Base-by-base conservation (phyloP, 1,139 yeast genomes). In the Protomyces inundatus region DNA sequence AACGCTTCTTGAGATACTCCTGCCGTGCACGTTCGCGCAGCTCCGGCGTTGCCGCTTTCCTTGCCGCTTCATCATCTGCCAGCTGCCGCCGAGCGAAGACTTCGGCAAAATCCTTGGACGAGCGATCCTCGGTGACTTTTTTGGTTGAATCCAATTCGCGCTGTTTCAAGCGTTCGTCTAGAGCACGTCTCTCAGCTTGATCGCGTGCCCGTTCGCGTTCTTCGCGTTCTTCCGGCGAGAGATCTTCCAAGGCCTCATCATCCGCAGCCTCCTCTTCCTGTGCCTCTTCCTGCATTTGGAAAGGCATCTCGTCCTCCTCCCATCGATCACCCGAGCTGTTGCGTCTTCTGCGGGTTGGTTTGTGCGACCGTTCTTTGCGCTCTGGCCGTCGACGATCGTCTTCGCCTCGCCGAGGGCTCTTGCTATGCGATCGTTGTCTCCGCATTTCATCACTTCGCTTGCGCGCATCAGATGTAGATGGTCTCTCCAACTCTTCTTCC, bases 11-110 rank as follows among this genome's bases (percentile, higher is more conserved):
- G 35, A 83, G 73, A 65, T 82, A 82, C 35, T 74, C 71, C 67
- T 81, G 84, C 56, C 86, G 75, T 0, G 86, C 82, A 10, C 80
- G 70, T 34, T 73, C 69, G 52, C 86, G 74, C 37, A 83, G 73
- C 45, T 71, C 71, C 4, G 70, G 69, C 34, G 75, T 67, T 46
- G 73, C 75, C 7, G 68, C 69, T 39, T 68, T 68, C 14, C 69
- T 58, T 4, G 66, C 66, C 1, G 72, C 72, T 0, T 69, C 68
- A 33, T 70, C 69, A 4, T 71, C 70, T 1, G 68, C 70, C 16
- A 67, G 65, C 9, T 67, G 61, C 3, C 69, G 68, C 3, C 70
- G 67, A 14, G 66, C 61, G 30, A 46, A 40, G 6, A 54, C 58
- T 23, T 64, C 64, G 12, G 65, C 61, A 53, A 39, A 42, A 32